Percentiles rank a stretch among this genome's conserved stretches.
phyloP scores from a whole-genome alignment of 1,284 basidiomycete genomes.

The Cerrena zonata region DNA sequence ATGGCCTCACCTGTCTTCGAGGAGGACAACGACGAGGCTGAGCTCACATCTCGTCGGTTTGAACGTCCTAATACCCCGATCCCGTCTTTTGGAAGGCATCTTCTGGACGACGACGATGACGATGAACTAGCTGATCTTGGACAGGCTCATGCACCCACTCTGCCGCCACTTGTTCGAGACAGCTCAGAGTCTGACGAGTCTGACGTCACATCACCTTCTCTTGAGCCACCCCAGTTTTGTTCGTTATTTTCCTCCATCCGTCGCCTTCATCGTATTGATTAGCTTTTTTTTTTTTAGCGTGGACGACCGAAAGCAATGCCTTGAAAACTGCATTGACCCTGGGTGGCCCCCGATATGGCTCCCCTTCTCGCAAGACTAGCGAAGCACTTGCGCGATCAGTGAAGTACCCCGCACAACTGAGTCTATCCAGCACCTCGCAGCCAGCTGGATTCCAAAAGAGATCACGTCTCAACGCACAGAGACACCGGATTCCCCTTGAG shows the following conservation, averaged over 20 bases:
- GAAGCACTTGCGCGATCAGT: not conserved
- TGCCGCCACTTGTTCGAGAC: not conserved
- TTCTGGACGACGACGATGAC: not conserved
- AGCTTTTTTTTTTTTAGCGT: not conserved
- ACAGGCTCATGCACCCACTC: not conserved
- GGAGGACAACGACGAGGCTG: not conserved
- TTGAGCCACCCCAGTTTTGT: not conserved
- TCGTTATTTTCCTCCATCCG: not conserved
- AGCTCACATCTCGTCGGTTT: not conserved
- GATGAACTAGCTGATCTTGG: not conserved
- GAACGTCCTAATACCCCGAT: not conserved
- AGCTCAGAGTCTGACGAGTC: not conserved
- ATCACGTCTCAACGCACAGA: not conserved
- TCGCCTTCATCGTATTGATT: no score
- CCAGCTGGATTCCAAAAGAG: not conserved
- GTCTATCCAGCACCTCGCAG: not conserved
- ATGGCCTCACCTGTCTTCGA: not conserved
- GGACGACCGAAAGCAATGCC: not conserved
- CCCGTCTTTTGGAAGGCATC: not conserved
- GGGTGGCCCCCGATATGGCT: no score
- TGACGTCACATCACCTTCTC: not conserved
- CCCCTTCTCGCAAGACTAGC: not conserved
- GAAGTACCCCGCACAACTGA: not conserved
- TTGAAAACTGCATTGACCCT: not conserved
- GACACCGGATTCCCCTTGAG: not conserved